Conservation (phyloP, 345 rosid genomes). For the Moricandia moricandioides region DNA sequence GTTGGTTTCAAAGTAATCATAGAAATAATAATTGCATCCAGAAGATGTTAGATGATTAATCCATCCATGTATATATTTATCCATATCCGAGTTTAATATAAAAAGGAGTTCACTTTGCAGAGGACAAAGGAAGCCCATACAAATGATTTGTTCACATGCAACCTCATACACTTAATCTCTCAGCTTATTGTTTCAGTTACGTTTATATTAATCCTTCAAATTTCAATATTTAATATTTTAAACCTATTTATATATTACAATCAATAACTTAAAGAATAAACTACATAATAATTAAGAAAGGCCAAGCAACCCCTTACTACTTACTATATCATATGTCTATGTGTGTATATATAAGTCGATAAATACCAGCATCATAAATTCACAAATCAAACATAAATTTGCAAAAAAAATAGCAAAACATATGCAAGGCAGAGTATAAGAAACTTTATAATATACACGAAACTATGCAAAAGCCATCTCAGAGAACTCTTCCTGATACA, state of each 20-base stretch:
- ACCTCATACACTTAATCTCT: constrained; percentile 27
- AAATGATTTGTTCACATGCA: constrained; percentile 80
- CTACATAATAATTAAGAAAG: background rate
- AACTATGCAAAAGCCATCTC: constrained; percentile 30
- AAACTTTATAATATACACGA: constrained; percentile 21
- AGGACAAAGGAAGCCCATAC: constrained; percentile 58
- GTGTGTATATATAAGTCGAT: constrained; percentile 11
- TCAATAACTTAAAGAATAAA: background rate
- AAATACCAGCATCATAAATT: constrained; percentile 6
- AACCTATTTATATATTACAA: background rate
- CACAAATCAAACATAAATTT: constrained; percentile 21
- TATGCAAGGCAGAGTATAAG: constrained; percentile 10
- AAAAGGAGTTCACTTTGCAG: constrained; percentile 21
- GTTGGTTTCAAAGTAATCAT: constrained; percentile 5
- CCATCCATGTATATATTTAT: background rate
- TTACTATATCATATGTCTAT: constrained; percentile 2
- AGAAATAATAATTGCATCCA: background rate
- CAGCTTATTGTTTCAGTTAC: background rate
- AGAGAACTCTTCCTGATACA: constrained; percentile 19
- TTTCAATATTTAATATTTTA: background rate
- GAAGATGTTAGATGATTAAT: constrained; percentile 4
- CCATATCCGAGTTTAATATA: background rate
- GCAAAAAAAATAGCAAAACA: constrained; percentile 1
- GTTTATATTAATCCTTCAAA: background rate
- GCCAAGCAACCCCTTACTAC: constrained; percentile 8